Evolutionary conservation across 306 rosid genomes (phyloP), one percentile per base, ranked within the genome.

Genomic region (Sesbania bispinosa): DNA sequence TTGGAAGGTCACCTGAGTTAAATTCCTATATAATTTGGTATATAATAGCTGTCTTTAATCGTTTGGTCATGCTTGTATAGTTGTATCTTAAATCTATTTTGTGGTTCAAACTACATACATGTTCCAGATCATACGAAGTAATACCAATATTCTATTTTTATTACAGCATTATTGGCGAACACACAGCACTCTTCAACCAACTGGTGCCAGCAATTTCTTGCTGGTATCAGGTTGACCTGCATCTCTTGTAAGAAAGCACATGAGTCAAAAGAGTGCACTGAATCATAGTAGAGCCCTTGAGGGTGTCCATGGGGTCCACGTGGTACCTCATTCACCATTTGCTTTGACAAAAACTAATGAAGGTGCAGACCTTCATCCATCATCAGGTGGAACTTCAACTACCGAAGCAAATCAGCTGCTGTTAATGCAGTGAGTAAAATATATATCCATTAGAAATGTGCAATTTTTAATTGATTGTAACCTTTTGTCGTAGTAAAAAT

Each of bases 381-480:
- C 89, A 45, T 47, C 85, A 15, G 67, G 75, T 65, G 80, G 84
- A 69, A 66, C 73, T 41, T 86, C 86, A 2, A 23, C 80, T 67
- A 23, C 81, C 30, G 86, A 64, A 75, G 82, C 43, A 62, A 94
- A 79, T 78, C 90, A 86, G 84, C 72, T 16, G 32, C 51, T 88
- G 57, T 63, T 83, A 62, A 80, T 86, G 94, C 98, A 87, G 98
- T 93, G 81, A 88, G 98, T 93, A 62, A 80, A 64, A 79, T 60
- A 46, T 46, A 42, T 62, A 39, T 46, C 8, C 38, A 50, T 57
- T 32, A 46, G 24, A 48, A 23, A 42, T 39, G 62, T 33, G 33
- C 27, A 19, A 8, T 62, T 75, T n/a, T 74, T 58, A 41, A 16
- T 43, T 51, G 52, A 58, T 53, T 19, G 7, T 41, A 60, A 23